phyloP scores from a whole-genome alignment of 306 rosid species.

The Sicyos baderoa region DNA sequence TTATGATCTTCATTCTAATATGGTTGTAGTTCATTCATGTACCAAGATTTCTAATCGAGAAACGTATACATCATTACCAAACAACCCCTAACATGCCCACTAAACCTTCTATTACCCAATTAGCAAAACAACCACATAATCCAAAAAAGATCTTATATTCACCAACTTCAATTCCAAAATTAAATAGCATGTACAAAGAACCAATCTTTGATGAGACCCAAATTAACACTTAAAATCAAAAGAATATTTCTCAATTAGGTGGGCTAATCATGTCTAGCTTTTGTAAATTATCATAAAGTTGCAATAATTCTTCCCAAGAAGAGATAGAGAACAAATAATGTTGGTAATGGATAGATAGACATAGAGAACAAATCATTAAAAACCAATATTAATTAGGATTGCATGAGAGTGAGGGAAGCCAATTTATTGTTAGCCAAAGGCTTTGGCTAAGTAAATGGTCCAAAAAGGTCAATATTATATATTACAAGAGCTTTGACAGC shows the following conservation, averaged over 20 bases:
- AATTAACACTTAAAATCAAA: neutral
- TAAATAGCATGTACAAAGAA: neutral
- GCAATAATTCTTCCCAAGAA: neutral
- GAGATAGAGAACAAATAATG: neutral
- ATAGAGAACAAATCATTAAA: neutral
- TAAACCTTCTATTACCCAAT: neutral
- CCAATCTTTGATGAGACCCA: slow-evolving; percentile 5
- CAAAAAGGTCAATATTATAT: no score
- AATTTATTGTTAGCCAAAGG: neutral
- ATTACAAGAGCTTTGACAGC: no score
- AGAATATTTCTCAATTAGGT: neutral
- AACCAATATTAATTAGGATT: neutral
- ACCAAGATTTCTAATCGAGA: no score
- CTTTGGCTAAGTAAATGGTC: slow-evolving; percentile 4
- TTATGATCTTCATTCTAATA: no score
- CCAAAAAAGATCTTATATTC: neutral
- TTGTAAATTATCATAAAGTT: neutral
- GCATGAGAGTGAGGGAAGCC: slow-evolving; percentile 11
- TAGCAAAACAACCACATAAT: neutral
- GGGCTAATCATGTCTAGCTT: neutral
- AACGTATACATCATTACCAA: neutral
- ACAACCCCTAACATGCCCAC: neutral
- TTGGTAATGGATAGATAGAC: neutral
- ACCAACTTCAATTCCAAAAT: neutral
- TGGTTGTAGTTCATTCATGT: no score